Conservation (phyloP, 768 basidiomycete species). For the Russula lepida region DNA sequence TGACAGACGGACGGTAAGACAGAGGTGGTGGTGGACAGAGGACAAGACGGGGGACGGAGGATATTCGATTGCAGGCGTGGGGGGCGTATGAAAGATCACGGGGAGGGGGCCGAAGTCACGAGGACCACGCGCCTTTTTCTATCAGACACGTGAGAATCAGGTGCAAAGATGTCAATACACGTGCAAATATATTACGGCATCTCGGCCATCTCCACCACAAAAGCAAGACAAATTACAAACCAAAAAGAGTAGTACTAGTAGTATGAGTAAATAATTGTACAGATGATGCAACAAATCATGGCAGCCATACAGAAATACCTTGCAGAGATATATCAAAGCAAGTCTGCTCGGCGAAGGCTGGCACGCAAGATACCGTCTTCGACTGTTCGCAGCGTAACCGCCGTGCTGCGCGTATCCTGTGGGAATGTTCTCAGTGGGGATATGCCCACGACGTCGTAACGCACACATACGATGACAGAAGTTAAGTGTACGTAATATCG, state of each 20-base stretch:
- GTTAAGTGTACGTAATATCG: constrained; percentile 69
- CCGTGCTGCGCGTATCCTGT: constrained; percentile 70
- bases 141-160: constrained; percentile 22
- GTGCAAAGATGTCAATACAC: constrained; percentile 21
- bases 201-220: constrained; percentile 4
- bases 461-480: constrained; percentile 58
- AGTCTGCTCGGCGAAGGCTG: constrained; percentile 60
- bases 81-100: constrained; percentile 17
- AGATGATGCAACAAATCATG: not conserved
- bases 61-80: constrained; percentile 2
- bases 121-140: constrained; percentile 20
- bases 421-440: constrained; percentile 3
- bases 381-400: constrained; percentile 53
- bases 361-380: constrained; percentile 66
- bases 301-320: not conserved
- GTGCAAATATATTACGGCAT: constrained; percentile 17
- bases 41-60: not conserved
- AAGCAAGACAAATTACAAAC: too few relatives aligned
- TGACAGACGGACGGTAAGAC: not conserved
- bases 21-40: not conserved
- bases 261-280: not conserved
- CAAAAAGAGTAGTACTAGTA: not conserved
- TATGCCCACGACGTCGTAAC: not conserved
- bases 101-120: constrained; percentile 18
- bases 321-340: constrained; percentile 37